Percentiles rank a stretch among this genome's conserved stretches.
phyloP scores from a whole-genome alignment of 2,329 filamentous ascomycete genomes.

The Penicillium brasilianum region DNA sequence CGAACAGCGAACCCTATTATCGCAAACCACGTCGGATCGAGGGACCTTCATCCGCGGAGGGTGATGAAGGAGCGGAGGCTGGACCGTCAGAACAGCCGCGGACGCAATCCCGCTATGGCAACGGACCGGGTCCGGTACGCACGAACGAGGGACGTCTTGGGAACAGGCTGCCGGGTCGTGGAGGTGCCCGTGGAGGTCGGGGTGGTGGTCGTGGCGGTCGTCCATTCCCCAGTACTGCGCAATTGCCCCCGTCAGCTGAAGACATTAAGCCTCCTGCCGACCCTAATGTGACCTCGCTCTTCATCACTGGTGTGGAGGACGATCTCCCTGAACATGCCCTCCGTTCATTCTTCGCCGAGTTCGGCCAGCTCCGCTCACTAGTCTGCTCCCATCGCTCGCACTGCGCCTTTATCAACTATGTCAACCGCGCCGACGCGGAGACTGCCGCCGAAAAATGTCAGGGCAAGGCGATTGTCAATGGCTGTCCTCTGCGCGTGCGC shows the following conservation, averaged over 20 bases:
- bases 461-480: conserved; percentile 85
- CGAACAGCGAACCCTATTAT: conserved; percentile 93
- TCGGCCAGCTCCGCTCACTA: conserved; percentile 88
- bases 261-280: conserved; percentile 88
- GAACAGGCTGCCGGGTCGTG: conserved; percentile 44
- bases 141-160: conserved; percentile 64
- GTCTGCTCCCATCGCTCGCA: conserved; percentile 97
- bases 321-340: conserved; percentile 92
- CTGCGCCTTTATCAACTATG: conserved; percentile 95
- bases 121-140: conserved; percentile 70
- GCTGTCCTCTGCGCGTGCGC: conserved; percentile 84
- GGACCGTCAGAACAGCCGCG: conserved; percentile 49
- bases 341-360: conserved; percentile 84
- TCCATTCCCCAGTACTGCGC: conserved; percentile 71
- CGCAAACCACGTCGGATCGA: conserved; percentile 81
- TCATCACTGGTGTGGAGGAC: conserved; percentile 94
- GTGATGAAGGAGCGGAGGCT: conserved; percentile 47
- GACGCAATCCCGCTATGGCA: conserved; percentile 48
- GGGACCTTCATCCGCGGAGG: conserved; percentile 48
- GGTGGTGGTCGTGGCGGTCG: conserved; percentile 58
- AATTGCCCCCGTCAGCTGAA: conserved; percentile 77
- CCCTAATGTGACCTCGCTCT: conserved; percentile 86
- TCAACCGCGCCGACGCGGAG: conserved; percentile 82
- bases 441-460: conserved; percentile 82
- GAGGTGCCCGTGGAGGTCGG: conserved; percentile 55